phyloP scores from a whole-genome alignment of 805 yeast species.

The Cyberlindnera mycetangii region DNA sequence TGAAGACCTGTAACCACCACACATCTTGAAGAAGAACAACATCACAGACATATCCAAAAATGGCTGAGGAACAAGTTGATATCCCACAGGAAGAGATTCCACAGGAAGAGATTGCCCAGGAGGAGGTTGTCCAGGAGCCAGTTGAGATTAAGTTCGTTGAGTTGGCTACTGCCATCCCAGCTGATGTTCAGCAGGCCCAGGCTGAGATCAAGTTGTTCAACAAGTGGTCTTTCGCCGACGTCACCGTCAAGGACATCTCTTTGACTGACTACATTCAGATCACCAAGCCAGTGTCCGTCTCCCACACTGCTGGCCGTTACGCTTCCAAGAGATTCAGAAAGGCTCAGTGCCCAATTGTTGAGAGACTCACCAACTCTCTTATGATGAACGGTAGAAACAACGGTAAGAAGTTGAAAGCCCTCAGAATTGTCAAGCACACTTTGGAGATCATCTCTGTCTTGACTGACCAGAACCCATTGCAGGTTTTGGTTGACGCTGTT shows the following conservation, averaged over 20 bases:
- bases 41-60: conserved; percentile 36
- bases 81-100: conserved; percentile 37
- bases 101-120: conserved; percentile 44
- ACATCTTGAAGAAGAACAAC: not conserved
- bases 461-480: conserved; percentile 99
- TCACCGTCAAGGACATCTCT: conserved; percentile 96
- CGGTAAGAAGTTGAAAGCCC: conserved; percentile 99
- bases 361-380: conserved; percentile 98
- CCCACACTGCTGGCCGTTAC: conserved; percentile 99
- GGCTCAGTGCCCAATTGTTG: conserved; percentile 99
- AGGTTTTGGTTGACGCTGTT: conserved; percentile 98
- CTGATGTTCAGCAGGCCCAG: conserved; percentile 93
- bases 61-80: conserved; percentile 73
- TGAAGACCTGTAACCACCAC: conserved; percentile 4
- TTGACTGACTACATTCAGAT: conserved; percentile 97
- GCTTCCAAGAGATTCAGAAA: conserved; percentile 99
- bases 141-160: conserved; percentile 73
- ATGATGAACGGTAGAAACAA: conserved; percentile 99
- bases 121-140: conserved; percentile 82
- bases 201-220: conserved; percentile 96
- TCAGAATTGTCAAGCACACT: conserved; percentile 99
- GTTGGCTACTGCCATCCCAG: conserved; percentile 95
- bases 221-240: conserved; percentile 99
- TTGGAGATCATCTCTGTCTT: conserved; percentile 95
- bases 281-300: conserved; percentile 94